Conservation (phyloP, 352 stramenopile genomes). For the Pythium sukuiense region DNA sequence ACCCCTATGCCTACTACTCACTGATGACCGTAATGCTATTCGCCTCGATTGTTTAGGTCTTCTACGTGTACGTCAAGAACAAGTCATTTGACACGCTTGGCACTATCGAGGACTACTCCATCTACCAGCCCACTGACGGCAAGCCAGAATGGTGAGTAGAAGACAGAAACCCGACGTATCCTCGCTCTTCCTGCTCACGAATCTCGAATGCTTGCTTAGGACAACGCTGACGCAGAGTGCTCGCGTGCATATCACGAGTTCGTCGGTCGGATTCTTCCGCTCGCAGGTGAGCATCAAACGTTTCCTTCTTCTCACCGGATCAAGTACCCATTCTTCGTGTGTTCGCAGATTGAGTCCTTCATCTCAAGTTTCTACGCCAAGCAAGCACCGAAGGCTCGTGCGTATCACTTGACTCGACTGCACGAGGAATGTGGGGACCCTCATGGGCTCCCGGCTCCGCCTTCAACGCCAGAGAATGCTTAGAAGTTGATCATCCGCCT, state of each 20-base stretch:
- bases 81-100: conserved; percentile 69
- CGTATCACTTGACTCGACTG: conserved; percentile 62
- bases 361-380: conserved; percentile 70
- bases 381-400: conserved; percentile 53
- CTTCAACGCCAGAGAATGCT: background rate
- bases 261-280: conserved; percentile 73
- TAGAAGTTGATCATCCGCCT: conserved; percentile 2
- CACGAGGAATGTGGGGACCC: conserved; percentile 55
- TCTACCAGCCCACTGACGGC: conserved; percentile 45
- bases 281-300: conserved; percentile 39
- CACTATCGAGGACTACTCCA: conserved; percentile 66
- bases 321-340: background rate
- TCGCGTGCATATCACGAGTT: conserved; percentile 68
- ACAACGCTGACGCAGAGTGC: conserved; percentile 69
- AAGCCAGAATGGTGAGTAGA: conserved; percentile 44
- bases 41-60: conserved; percentile 34
- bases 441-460: conserved; percentile 1
- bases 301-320: no score
- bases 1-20: no score
- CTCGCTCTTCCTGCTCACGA: background rate
- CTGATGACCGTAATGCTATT: no score
- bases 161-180: background rate
- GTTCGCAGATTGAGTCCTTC: conserved; percentile 63
- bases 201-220: conserved; percentile 29
- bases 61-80: conserved; percentile 82